Evolutionary conservation across 495 filamentous ascomycete species (phyloP).

Genomic region (Friedmanniomyces simplex): DNA sequence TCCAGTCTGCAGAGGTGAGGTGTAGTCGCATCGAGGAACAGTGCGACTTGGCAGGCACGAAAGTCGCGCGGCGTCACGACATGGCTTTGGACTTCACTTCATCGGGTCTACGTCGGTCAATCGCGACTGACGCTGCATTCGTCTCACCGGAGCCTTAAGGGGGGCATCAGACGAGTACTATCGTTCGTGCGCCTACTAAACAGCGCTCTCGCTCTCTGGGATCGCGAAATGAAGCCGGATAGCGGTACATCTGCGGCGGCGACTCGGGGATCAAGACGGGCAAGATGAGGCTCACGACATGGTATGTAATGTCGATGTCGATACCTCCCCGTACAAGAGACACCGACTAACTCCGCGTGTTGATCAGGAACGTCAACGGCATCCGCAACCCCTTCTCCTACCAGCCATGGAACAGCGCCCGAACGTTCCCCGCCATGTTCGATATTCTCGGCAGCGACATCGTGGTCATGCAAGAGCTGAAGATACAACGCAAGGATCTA

Average conservation of each 20-base stretch:
- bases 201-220: neutral
- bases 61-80: neutral
- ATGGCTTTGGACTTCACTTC: neutral
- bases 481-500: slow-evolving; percentile 91
- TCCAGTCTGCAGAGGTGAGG: too few relatives aligned
- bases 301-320: slow-evolving; percentile 3
- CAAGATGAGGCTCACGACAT: slow-evolving; percentile 22
- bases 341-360: neutral
- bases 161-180: too few relatives aligned
- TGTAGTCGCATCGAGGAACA: neutral
- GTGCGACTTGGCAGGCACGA: neutral
- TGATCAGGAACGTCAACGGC: slow-evolving; percentile 78
- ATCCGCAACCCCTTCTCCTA: slow-evolving; percentile 94
- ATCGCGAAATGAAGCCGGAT: neutral
- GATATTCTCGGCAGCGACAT: slow-evolving; percentile 89
- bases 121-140: too few relatives aligned
- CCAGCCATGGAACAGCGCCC: slow-evolving; percentile 82
- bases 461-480: slow-evolving; percentile 89
- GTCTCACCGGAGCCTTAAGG: too few relatives aligned
- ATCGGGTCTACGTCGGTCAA: neutral
- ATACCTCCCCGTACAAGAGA: neutral
- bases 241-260: neutral
- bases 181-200: neutral
- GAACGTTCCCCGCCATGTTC: slow-evolving; percentile 93
- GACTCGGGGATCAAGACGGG: neutral